Base-by-base conservation (phyloP, 805 yeast genomes). In the Candida nitratophila region DNA sequence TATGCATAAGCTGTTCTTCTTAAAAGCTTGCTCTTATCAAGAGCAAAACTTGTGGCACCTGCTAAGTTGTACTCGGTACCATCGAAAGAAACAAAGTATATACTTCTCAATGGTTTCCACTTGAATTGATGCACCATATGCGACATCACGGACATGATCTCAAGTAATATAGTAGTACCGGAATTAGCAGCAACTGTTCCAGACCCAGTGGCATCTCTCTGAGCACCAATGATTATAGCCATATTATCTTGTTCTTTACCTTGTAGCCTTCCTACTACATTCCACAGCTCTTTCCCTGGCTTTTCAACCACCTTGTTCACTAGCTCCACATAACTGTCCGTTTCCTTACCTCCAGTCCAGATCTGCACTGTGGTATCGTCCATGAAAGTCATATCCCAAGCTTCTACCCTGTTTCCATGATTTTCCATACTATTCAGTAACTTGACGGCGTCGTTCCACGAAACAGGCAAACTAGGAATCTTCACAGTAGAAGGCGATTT, bases 91-190 rank as follows among this genome's bases (percentile, higher is more conserved):
- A 79, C 78, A 64, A 90, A 89, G 55, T 83, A 82, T 14, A 90
- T 81, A 3, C 90, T 73, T 59, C 98, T 74, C 34, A 88, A 61
- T 0, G 98, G 97, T 39, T 70, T 68, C 97, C 97, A 90, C 47
- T 81, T 78, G 52, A 73, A 74, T 32, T 79, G 69, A 42, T 77
- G 70, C 46, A 76, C 80, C 60, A 89, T 66, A 24, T 77, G 70
- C 19, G 86, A 78, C 43, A 89, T 77, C 0, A 85, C 60, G 45
- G 83, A 77, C 10, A 86, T 77, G 46, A 90, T 63, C 49, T 90
- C 91, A 20, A 90, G 61, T 44, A 90, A 56, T 1, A 83, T 67
- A 0, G 83, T 79, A 1, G 93, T 81, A 1, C 96, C 95, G 3
- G 95, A 80, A 50, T 78, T 76, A 9, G 89, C 79, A 30, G 77